Conservation (phyloP, 768 basidiomycete species). For the Cystoderma amianthinum region DNA sequence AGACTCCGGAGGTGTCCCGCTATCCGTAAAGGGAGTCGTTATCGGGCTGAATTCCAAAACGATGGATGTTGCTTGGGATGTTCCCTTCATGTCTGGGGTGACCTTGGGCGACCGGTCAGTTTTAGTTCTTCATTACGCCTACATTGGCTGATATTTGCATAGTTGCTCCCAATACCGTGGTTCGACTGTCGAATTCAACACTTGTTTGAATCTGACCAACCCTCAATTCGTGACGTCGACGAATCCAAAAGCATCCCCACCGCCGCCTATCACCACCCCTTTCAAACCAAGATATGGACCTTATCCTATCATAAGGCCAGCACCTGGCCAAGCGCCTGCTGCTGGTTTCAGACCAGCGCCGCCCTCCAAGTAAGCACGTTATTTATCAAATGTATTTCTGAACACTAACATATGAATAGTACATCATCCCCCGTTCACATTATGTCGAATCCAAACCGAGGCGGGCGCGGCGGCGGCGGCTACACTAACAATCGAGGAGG, state of each 20-base stretch:
- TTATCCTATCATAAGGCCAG: constrained; percentile 50
- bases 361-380: constrained; percentile 21
- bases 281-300: constrained; percentile 70
- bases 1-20: constrained; percentile 88
- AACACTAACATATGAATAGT: constrained; percentile 10
- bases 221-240: constrained; percentile 82
- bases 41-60: constrained; percentile 81
- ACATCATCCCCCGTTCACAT: constrained; percentile 48
- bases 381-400: neutral
- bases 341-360: constrained; percentile 63
- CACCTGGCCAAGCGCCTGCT: constrained; percentile 44
- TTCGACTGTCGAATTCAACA: constrained; percentile 77
- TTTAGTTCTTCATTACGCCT: neutral
- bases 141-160: constrained; percentile 5
- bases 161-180: constrained; percentile 94
- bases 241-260: constrained; percentile 48
- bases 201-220: constrained; percentile 83
- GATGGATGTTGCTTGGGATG: constrained; percentile 96
- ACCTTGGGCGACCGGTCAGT: constrained; percentile 77
- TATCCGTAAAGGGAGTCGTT: constrained; percentile 90
- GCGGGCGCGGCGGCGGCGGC: constrained; percentile 25
- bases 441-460: constrained; percentile 72
- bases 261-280: constrained; percentile 35
- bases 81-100: constrained; percentile 87
- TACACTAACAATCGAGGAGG: constrained; percentile 25